phyloP scores from a whole-genome alignment of 1,139 yeast species.

The Debaryomyces singareniensis region DNA sequence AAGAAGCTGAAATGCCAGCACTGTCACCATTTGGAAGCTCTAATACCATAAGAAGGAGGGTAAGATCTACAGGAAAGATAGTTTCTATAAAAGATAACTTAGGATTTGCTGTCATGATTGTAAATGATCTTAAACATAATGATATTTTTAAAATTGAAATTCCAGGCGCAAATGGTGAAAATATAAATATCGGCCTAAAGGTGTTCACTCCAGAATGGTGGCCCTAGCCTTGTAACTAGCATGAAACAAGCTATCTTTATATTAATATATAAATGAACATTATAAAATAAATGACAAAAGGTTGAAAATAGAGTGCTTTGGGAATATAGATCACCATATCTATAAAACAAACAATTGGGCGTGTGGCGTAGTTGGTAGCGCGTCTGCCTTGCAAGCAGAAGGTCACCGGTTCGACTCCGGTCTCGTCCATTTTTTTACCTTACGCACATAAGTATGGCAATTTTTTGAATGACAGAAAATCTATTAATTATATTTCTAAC shows the following conservation, averaged over 20 bases:
- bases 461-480: neutral
- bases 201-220: conserved; percentile 62
- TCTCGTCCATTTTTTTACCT: conserved; percentile 44
- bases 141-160: conserved; percentile 23
- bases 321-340: neutral
- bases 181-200: conserved; percentile 33
- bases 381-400: conserved; percentile 63
- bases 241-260: no score
- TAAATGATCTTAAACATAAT: conserved; percentile 33
- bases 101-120: conserved; percentile 59
- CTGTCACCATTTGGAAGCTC: conserved; percentile 29
- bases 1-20: conserved; percentile 7
- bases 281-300: neutral
- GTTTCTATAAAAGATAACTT: conserved; percentile 50
- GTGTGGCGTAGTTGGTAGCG: conserved; percentile 73
- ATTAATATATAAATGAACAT: neutral
- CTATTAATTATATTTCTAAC: conserved; percentile 1
- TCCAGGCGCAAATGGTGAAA: conserved; percentile 16
- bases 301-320: neutral
- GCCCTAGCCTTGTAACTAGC: conserved; percentile 38
- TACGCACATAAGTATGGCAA: neutral
- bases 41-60: conserved; percentile 26
- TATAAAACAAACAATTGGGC: conserved; percentile 27
- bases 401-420: conserved; percentile 66
- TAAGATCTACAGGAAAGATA: conserved; percentile 52